Evolutionary conservation across 2,329 filamentous ascomycete species (phyloP).

Genomic region (Paecilomyces sp.): DNA sequence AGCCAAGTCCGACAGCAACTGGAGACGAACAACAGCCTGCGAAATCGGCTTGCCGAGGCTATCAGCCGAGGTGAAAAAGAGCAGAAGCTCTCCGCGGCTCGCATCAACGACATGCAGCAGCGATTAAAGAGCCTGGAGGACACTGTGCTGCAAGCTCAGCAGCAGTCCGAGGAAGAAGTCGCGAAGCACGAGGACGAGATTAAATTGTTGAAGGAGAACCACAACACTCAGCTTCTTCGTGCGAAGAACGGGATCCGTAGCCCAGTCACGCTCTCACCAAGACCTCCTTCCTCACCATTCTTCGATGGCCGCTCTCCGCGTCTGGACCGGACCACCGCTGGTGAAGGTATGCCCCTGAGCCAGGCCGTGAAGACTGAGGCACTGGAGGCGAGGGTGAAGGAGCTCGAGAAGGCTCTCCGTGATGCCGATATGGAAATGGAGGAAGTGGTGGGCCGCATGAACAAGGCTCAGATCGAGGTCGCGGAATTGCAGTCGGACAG

Average conservation of each 20-base stretch:
- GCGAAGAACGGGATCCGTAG: conserved; percentile 50
- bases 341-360: conserved; percentile 51
- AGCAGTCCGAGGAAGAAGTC: conserved; percentile 77
- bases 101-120: conserved; percentile 77
- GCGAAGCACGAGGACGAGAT: conserved; percentile 82
- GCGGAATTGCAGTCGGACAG: conserved; percentile 60
- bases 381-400: conserved; percentile 70
- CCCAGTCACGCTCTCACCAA: conserved; percentile 45
- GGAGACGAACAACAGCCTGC: conserved; percentile 66
- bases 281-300: conserved; percentile 56
- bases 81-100: conserved; percentile 69
- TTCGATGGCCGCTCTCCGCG: conserved; percentile 53
- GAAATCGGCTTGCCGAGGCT: conserved; percentile 68
- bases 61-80: conserved; percentile 78
- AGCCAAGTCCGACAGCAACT: conserved; percentile 74
- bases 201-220: conserved; percentile 63
- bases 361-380: conserved; percentile 67
- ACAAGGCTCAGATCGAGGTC: conserved; percentile 74
- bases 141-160: conserved; percentile 72
- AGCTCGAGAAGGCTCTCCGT: conserved; percentile 73
- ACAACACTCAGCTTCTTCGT: conserved; percentile 69
- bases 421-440: conserved; percentile 77
- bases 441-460: conserved; percentile 75
- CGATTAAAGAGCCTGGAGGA: conserved; percentile 79
- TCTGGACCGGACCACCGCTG: conserved; percentile 55